A percentile compares a stretch with the other conserved stretches of the same genome.
Conservation (phyloP, 805 yeast species). For the Komagataella pastoris region DNA sequence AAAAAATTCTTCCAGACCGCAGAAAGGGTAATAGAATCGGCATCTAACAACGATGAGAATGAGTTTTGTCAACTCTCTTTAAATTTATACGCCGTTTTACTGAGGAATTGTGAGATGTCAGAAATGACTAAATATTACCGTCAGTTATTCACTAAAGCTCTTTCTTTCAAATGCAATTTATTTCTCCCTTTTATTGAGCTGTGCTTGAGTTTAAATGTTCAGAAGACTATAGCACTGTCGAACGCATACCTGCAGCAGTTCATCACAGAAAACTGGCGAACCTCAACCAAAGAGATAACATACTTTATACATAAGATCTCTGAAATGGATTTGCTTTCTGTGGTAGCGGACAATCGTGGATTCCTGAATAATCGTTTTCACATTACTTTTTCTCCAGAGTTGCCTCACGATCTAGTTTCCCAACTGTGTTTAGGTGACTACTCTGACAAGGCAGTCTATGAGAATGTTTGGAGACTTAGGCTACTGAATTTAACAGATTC, state of each 20-base stretch:
- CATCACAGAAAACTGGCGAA: conserved; percentile 28
- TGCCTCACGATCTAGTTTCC: background rate
- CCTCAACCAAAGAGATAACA: conserved; percentile 21
- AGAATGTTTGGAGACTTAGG: background rate
- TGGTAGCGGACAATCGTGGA: background rate
- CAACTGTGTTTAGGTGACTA: background rate
- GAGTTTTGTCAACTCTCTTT: background rate
- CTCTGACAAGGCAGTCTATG: background rate
- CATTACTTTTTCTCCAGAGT: background rate
- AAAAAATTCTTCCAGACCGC: conserved; percentile 7
- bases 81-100: background rate
- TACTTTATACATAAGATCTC: conserved; percentile 18
- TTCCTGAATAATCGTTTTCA: background rate
- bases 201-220: conserved; percentile 25
- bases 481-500: background rate
- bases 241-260: conserved; percentile 32
- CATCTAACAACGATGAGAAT: background rate
- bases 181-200: conserved; percentile 36
- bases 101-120: conserved; percentile 7
- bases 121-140: conserved; percentile 33
- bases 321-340: background rate
- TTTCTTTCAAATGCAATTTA: conserved; percentile 16
- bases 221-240: conserved; percentile 32
- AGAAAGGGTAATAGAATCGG: conserved; percentile 4
- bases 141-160: conserved; percentile 25